Conservation (phyloP, 257 asterid genomes). For the Penstemon newberryi region DNA sequence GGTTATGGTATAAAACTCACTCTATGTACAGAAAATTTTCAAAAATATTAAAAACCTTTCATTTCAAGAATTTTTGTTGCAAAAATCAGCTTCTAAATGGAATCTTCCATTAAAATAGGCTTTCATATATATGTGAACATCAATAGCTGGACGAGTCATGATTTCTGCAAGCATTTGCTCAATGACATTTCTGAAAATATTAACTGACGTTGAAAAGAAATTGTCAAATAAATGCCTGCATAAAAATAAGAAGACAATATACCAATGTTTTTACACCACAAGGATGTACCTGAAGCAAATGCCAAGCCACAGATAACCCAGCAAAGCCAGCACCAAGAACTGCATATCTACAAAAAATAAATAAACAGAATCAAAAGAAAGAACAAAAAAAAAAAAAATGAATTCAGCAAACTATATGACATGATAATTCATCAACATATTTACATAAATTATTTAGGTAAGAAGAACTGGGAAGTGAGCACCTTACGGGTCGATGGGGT, state of each 20-base stretch:
- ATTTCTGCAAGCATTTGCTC: slow-evolving; percentile 2
- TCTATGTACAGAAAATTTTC: too few relatives aligned
- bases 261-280: background rate
- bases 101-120: background rate
- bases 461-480: background rate
- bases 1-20: background rate
- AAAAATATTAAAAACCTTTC: too few relatives aligned
- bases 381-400: background rate
- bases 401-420: slow-evolving; percentile 3
- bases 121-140: background rate
- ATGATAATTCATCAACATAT: background rate
- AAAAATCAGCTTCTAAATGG: background rate
- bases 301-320: slow-evolving; percentile 91
- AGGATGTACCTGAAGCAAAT: slow-evolving; percentile 67
- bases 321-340: slow-evolving; percentile 99
- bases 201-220: too few relatives aligned
- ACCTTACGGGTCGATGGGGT: slow-evolving; percentile 44
- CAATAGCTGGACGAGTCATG: background rate
- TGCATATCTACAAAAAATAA: slow-evolving; percentile 58
- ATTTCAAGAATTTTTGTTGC: too few relatives aligned
- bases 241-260: background rate
- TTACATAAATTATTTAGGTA: background rate
- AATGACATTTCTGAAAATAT: background rate
- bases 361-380: slow-evolving; percentile 1
- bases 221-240: too few relatives aligned